phyloP scores from a whole-genome alignment of 257 asterid genomes.

The Leonotis leonurus region DNA sequence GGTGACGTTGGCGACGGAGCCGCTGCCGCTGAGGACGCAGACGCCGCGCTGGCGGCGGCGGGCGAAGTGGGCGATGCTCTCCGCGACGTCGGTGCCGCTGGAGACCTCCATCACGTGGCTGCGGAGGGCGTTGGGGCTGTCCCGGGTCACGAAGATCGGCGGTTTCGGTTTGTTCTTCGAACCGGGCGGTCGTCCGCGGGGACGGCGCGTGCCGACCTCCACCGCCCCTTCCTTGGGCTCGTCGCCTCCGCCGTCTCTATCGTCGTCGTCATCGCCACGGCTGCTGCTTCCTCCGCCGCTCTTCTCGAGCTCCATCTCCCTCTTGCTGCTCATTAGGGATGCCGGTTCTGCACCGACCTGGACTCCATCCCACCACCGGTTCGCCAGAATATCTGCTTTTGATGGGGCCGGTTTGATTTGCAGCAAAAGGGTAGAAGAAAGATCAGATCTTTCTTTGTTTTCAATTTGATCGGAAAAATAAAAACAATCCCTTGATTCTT shows the following conservation, averaged over 20 bases:
- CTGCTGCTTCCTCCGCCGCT: slow-evolving; percentile 33
- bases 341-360: slow-evolving; percentile 32
- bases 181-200: slow-evolving; percentile 38
- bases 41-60: slow-evolving; percentile 42
- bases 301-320: slow-evolving; percentile 25
- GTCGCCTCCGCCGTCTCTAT: too few relatives aligned
- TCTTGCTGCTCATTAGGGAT: slow-evolving; percentile 15
- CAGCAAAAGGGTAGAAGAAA: neutral
- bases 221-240: slow-evolving; percentile 40
- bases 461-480: too few relatives aligned
- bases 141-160: slow-evolving; percentile 40
- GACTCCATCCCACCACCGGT: slow-evolving; percentile 38
- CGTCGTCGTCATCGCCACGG: slow-evolving; percentile 19
- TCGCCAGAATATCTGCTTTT: slow-evolving; percentile 21
- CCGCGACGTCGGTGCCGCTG: slow-evolving; percentile 37
- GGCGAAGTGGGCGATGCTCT: slow-evolving; percentile 40
- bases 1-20: slow-evolving; percentile 36
- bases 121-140: slow-evolving; percentile 41
- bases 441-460: too few relatives aligned
- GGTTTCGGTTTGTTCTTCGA: slow-evolving; percentile 41
- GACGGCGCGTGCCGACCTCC: slow-evolving; percentile 33
- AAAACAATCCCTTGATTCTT: neutral
- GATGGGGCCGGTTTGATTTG: neutral
- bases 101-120: slow-evolving; percentile 40
- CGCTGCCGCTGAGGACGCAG: slow-evolving; percentile 35